Base-by-base conservation (phyloP, 23 red algal genomes). In the Agarophyton chilense region DNA sequence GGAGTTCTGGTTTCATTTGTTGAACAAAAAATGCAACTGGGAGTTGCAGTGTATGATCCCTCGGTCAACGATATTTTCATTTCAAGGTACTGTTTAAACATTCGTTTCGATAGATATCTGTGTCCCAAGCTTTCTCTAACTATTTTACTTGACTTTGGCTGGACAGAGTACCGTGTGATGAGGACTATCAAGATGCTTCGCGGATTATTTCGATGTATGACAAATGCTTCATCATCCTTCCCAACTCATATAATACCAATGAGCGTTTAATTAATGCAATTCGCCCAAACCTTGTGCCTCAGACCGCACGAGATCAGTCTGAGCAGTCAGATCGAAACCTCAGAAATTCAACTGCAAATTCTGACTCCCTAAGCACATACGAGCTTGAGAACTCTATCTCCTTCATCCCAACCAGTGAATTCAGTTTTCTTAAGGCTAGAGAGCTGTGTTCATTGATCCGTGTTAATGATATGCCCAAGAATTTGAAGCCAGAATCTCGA, bases 331-430 rank as follows among this genome's bases (percentile, higher is more conserved):
- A 32, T 16, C 0, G 4, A 6, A 56, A 29, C 14, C 52, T 13
- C 26, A 24, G 34, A 34, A 29, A 34, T 57, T 47, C 35, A 8
- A 66, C 62, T 10, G 28, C 3, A 26, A 52, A 26, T 10, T 54
- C 49, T 26, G 58, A 19, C 36, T 46, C 39, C 1, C 6, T 49
- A 7, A 71, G 33, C 44, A 2, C 21, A 10, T 85, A 33, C 8
- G 40, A 68, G 17, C 24, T 9, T 44, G 62, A 85, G 36, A 42
- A 80, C 25, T 58, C 77, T 14, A 41, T 79, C 85, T 79, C 73
- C 34, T 91, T 81, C 42, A 13, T 91, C 16, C 75, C 88, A 0
- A 82, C 38, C 53, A 72, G 5, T 54, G 88, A 91, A 34, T 91
- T 81, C 57, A 49, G 76, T 50, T 39, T 76, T 3, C 28, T 17